A percentile compares a stretch with the other conserved stretches of the same genome.
Evolutionary conservation across 2,329 filamentous ascomycete genomes (phyloP).

Genomic region (Tolypocladium guangdongense): DNA sequence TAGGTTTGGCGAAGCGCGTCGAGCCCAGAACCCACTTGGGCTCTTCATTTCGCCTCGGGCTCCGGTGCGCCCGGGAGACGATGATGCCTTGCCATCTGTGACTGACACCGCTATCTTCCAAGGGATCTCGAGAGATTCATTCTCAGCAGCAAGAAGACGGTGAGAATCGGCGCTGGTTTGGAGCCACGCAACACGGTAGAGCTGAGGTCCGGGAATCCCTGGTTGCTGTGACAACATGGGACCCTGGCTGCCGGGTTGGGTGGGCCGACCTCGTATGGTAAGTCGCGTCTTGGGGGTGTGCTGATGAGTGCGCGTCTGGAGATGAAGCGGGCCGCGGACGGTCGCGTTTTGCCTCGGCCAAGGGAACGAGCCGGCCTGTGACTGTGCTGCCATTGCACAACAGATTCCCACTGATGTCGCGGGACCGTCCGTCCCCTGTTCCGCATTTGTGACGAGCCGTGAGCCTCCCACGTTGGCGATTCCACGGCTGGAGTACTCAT

Average conservation of each 20-base stretch:
- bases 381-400: neutral
- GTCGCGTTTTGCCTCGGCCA: neutral
- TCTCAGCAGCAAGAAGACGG: neutral
- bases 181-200: neutral
- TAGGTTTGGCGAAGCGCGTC: neutral
- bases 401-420: no score
- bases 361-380: neutral
- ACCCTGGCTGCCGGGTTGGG: conserved; percentile 8
- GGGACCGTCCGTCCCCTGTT: neutral
- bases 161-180: neutral
- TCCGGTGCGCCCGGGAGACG: neutral
- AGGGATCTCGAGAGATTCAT: neutral
- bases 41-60: neutral
- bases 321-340: neutral
- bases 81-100: neutral
- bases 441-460: neutral
- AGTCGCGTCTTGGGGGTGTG: neutral
- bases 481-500: neutral
- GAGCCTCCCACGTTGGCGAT: neutral
- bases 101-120: neutral
- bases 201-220: neutral
- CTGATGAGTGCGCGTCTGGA: neutral
- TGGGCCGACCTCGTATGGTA: conserved; percentile 1
- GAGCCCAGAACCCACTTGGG: neutral
- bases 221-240: conserved; percentile 15